Base-by-base conservation (phyloP, 768 basidiomycete species). In the Leccinum fibrillosum region DNA sequence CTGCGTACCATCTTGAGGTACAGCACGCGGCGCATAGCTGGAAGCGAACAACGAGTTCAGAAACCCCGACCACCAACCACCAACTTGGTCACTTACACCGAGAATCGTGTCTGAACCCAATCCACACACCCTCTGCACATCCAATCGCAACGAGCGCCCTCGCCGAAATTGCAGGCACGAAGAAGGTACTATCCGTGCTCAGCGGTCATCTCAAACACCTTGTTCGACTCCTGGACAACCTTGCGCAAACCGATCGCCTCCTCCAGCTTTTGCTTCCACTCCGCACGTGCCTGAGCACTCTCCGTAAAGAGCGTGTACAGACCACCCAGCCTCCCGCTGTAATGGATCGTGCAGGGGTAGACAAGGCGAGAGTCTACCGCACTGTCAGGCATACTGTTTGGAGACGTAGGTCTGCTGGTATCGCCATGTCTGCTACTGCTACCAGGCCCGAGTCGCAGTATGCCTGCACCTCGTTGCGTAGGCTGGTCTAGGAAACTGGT, bases 61-160 rank as follows among this genome's bases (percentile, higher is more conserved):
- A 42, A 9, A 42, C 2, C 19, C 11, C 4, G 11, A 52, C 35
- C 2, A 25, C 8, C 13, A 51, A 11, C 37, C 17, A 39, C 37
- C 11, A 35, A 32, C 37, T 5, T 44, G 34, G 52, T 59, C 53
- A 54, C 59, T 57, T 71, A 93, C 92, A 94, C 69, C 82, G 78
- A 2, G 94, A 88, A 72, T 96, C 90, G 62, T 92, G 90, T 42
- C 91, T 82, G 72, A 94, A 88, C 0, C 94, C 94, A 58, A 97
- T 94, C 90, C 92, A 97, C 23, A 97, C 90, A 30, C 97, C 97
- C 68, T 97, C 94, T 0, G 89, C 88, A 70, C 94, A 97, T 8
- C 95, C 97, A 64, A 98, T 87, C 0, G 95, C 93, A 42, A 98
- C 90, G 13, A 99, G 80, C 11, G 85, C 85, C 26, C 93, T 78